Percentiles rank a stretch among this genome's conserved stretches.
Conservation (phyloP, 495 filamentous ascomycete species). For the Penicillium arizonense region DNA sequence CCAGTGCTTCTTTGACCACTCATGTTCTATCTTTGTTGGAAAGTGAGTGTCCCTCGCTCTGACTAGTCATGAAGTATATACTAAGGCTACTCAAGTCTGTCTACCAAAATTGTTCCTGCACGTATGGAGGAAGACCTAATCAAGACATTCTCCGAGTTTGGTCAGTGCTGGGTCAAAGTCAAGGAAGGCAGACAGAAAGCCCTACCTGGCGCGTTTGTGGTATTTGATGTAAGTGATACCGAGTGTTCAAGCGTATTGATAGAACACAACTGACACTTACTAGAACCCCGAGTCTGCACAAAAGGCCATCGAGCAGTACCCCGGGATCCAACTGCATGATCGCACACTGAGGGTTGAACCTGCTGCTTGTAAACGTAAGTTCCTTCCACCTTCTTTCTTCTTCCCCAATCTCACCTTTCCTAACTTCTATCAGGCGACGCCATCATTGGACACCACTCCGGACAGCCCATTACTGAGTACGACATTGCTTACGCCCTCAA, state of each 20-base stretch:
- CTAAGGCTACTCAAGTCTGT: neutral
- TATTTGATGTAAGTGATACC: conserved; percentile 1
- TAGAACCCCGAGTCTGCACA: no score
- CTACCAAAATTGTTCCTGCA: neutral
- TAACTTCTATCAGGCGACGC: neutral
- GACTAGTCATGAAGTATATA: neutral
- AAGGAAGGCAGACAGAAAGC: neutral
- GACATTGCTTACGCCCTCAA: neutral
- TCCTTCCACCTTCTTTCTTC: neutral
- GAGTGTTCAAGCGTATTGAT: neutral
- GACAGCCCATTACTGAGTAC: neutral
- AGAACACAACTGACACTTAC: neutral
- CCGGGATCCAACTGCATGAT: neutral
- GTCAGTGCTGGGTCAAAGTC: neutral
- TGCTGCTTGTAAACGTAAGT: neutral
- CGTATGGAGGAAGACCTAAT: neutral
- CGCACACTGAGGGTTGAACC: conserved; percentile 1
- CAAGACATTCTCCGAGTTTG: neutral
- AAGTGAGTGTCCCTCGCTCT: neutral
- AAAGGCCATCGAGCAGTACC: no score
- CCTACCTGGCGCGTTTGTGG: conserved; percentile 1
- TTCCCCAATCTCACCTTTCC: neutral
- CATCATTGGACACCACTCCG: neutral
- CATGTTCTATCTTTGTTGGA: conserved; percentile 2
- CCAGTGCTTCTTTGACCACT: neutral